phyloP scores from a whole-genome alignment of 345 rosid genomes.

The Sisymbrium altissimum region DNA sequence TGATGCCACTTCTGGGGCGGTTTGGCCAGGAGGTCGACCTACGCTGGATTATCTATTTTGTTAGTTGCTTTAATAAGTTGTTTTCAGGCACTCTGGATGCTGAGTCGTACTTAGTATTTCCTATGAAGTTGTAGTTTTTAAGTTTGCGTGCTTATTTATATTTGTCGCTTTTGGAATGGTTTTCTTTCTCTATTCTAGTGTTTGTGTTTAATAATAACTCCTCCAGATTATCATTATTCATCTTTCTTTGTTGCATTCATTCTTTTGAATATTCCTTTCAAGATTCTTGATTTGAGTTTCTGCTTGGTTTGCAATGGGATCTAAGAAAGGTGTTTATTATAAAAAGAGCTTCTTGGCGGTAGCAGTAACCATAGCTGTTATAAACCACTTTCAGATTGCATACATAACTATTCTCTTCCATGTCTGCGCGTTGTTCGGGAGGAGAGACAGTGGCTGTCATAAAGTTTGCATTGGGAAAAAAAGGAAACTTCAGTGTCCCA shows the following conservation, averaged over 20 bases:
- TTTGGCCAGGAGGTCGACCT: constrained; percentile 40
- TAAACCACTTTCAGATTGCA: neutral
- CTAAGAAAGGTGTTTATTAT: constrained; percentile 23
- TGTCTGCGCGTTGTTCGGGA: neutral
- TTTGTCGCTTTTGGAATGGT: constrained; percentile 41
- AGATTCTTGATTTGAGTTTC: constrained; percentile 14
- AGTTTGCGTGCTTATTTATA: constrained; percentile 63
- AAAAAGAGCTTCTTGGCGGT: constrained; percentile 25
- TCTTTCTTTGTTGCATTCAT: constrained; percentile 29
- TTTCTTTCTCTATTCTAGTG: constrained; percentile 45
- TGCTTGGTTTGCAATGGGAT: constrained; percentile 35
- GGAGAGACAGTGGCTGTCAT: neutral
- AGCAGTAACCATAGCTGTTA: constrained; percentile 22
- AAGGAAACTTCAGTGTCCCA: neutral
- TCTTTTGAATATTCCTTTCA: constrained; percentile 17
- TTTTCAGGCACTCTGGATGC: constrained; percentile 55
- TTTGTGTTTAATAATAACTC: constrained; percentile 43
- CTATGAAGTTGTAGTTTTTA: constrained; percentile 59
- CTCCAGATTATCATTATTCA: constrained; percentile 29
- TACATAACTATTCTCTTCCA: neutral
- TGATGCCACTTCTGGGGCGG: constrained; percentile 33
- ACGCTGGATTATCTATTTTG: constrained; percentile 54
- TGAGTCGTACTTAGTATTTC: constrained; percentile 41
- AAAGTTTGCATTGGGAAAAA: neutral
- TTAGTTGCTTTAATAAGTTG: constrained; percentile 62